Base-by-base conservation (phyloP, 1,284 basidiomycete species). In the Wallemia mellicola region DNA sequence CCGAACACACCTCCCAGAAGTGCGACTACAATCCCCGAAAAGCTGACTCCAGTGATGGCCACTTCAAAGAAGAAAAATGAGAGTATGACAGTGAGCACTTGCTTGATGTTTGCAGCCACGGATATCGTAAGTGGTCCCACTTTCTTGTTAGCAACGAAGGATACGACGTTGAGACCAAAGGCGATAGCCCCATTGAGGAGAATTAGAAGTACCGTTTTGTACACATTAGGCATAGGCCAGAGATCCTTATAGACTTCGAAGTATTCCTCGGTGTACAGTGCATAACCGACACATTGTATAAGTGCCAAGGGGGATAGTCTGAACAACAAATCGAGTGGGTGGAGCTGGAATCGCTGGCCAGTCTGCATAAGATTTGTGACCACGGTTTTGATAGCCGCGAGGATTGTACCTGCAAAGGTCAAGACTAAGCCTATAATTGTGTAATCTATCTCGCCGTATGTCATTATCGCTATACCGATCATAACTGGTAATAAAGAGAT, bases 381-480 rank as follows among this genome's bases (percentile, higher is more conserved):
- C 59, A 94, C 82, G 0, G 88, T 91, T 70, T 94, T 94, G 60
- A 91, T 71, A 2, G 89, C 83, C 2, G 89, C 89, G 28, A 95
- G 77, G 61, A 91, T 70, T 0, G 88, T 86, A 33, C 89, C 89
- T 17, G 88, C 71, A 19, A 94, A 74, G 0, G 89, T 94, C 24
- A 95, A 74, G 64, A 83, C 68, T 15, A 54, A 14, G 1, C 22
- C 54, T 14, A 22, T 3, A 17, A 5, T 27, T 17, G 60, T 61
- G 68, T 81, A 88, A 66, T 84, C 82, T 70, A 89, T 91, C 67
- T 89, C 86, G 59, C 87, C 86, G 61, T 86, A 89, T 1, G 87
- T 91, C 84, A 89, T 86, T 61, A 98, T 80, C 26, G 82, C 87
- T 28, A 96, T 88, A 25, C 91, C 92, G 5, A 78, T 76, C 56